A percentile compares a stretch with the other conserved stretches of the same genome.
phyloP scores from a whole-genome alignment of 331 rosid genomes.

The Phaseolus coccineus region DNA sequence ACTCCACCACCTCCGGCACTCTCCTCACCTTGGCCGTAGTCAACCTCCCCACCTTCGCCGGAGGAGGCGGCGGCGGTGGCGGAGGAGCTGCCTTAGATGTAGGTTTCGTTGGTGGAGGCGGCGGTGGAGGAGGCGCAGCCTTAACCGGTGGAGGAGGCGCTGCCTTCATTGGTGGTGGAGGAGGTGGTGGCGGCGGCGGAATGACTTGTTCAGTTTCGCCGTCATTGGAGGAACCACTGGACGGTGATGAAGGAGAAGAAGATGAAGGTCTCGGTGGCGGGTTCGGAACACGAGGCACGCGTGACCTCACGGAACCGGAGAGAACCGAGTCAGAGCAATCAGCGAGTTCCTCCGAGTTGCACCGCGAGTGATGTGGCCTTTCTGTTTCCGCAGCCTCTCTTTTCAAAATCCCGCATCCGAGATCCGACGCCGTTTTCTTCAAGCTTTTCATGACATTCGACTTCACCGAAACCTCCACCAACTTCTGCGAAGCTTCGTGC shows the following conservation, averaged over 20 bases:
- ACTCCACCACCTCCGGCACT: constrained; percentile 97
- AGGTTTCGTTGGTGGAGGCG: constrained; percentile 54
- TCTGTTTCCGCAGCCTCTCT: constrained; percentile 63
- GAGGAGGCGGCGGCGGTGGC: constrained; percentile 49
- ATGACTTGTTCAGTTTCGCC: constrained; percentile 42
- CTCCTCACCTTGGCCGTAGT: constrained; percentile 75
- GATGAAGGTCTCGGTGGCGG: constrained; percentile 85
- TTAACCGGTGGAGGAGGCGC: background rate
- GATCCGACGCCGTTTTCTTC: constrained; percentile 57
- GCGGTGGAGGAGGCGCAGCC: constrained; percentile 30
- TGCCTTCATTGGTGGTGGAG: background rate
- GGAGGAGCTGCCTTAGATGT: constrained; percentile 63
- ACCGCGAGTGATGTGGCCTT: constrained; percentile 66
- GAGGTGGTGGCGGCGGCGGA: constrained; percentile 50
- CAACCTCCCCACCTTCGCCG: constrained; percentile 54
- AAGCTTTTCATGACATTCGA: constrained; percentile 65
- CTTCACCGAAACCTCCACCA: constrained; percentile 64
- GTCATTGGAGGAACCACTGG: constrained; percentile 27
- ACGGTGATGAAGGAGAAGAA: constrained; percentile 43
- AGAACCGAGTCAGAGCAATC: constrained; percentile 62
- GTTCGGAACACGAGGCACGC: constrained; percentile 87
- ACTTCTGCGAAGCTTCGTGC: constrained; percentile 58
- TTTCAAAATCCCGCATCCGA: constrained; percentile 53
- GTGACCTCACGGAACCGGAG: constrained; percentile 61
- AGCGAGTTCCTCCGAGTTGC: constrained; percentile 86